phyloP scores from a whole-genome alignment of 768 basidiomycete species.

The Pisolithus marmoratus region DNA sequence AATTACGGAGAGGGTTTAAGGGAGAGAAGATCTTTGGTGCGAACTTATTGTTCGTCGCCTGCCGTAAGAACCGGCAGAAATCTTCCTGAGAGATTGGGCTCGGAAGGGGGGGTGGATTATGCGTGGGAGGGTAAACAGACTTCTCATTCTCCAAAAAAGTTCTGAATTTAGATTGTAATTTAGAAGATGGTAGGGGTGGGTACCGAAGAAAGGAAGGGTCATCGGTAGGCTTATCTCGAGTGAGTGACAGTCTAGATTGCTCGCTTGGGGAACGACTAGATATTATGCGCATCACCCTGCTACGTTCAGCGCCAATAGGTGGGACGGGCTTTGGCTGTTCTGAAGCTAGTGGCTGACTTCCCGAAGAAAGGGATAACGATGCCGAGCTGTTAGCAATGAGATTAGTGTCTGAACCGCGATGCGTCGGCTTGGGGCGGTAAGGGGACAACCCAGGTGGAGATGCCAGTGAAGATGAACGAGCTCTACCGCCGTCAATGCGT shows the following conservation, averaged over 20 bases:
- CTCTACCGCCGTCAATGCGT: background rate
- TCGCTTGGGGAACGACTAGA: constrained; percentile 7
- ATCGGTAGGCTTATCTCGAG: background rate
- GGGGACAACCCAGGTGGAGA: constrained; percentile 20
- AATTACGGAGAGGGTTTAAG: constrained; percentile 24
- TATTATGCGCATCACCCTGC: constrained; percentile 14
- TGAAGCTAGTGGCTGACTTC: constrained; percentile 21
- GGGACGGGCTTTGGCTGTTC: constrained; percentile 16
- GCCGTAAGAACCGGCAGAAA: constrained; percentile 21
- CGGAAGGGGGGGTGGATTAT: background rate
- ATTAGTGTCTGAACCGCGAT: constrained; percentile 4
- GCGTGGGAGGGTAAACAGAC: background rate
- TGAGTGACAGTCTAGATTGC: background rate
- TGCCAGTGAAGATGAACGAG: background rate
- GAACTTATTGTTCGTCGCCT: constrained; percentile 19
- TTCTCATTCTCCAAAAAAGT: background rate
- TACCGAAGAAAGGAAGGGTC: constrained; percentile 4
- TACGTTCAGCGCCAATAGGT: constrained; percentile 29
- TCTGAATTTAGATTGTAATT: constrained; percentile 4
- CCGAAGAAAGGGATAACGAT: constrained; percentile 20
- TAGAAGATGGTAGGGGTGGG: constrained; percentile 6
- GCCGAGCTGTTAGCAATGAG: constrained; percentile 7
- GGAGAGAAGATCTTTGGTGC: constrained; percentile 26
- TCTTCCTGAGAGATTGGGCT: constrained; percentile 11
- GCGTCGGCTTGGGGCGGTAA: constrained; percentile 6